phyloP scores from a whole-genome alignment of 768 basidiomycete genomes.

The Boletus rufocinnamomeus region DNA sequence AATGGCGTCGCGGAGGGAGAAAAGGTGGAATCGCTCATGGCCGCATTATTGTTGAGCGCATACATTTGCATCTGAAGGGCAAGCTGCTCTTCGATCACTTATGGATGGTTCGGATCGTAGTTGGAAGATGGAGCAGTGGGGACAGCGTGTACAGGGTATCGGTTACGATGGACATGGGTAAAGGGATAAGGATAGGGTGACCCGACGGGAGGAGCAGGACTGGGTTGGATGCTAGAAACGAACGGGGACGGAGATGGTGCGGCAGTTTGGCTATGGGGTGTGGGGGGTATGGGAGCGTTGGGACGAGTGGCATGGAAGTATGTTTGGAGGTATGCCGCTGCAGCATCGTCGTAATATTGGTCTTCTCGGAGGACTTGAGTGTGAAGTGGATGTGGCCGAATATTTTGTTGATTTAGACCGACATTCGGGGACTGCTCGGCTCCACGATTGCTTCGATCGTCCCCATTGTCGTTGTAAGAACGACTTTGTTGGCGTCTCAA shows the following conservation, averaged over 20 bases:
- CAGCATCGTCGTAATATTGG: constrained; percentile 63
- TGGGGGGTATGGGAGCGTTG: constrained; percentile 71
- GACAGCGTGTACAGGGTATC: constrained; percentile 40
- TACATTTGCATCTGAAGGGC: too few relatives aligned
- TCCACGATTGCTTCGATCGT: constrained; percentile 23
- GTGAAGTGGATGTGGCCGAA: constrained; percentile 40
- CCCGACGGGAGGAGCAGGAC: too few relatives aligned
- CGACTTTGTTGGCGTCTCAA: constrained; percentile 24
- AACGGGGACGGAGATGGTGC: too few relatives aligned
- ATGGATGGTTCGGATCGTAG: constrained; percentile 46
- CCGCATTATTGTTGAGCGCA: constrained; percentile 66
- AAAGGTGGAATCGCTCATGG: constrained; percentile 70
- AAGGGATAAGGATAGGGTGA: too few relatives aligned
- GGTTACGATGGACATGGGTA: too few relatives aligned
- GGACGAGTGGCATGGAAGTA: constrained; percentile 65
- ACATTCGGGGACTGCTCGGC: constrained; percentile 26
- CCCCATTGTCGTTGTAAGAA: constrained; percentile 19
- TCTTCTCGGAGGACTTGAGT: constrained; percentile 46
- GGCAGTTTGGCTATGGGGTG: too few relatives aligned
- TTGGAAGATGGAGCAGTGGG: constrained; percentile 43
- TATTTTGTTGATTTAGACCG: constrained; percentile 21
- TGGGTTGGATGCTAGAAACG: too few relatives aligned
- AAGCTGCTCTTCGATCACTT: constrained; percentile 66
- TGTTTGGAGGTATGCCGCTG: constrained; percentile 57
- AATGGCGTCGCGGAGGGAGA: constrained; percentile 77